Evolutionary conservation across 1,284 basidiomycete genomes (phyloP).

Genomic region (Ustilago lituana): DNA sequence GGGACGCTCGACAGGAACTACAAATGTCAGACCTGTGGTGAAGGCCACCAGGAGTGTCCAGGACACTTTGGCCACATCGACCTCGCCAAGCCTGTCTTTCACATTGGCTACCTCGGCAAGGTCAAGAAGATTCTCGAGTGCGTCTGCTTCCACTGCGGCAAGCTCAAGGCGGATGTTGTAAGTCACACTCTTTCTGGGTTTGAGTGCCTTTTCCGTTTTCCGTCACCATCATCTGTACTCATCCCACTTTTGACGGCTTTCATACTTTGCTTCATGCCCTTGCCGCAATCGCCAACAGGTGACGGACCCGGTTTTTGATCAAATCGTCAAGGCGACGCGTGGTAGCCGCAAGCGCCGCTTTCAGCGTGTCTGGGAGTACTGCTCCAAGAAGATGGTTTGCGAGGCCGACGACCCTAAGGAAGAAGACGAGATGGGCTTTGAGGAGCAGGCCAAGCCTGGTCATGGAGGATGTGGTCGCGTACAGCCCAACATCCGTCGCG

Average conservation of each 20-base stretch:
- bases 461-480: conserved; percentile 95
- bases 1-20: conserved; percentile 98
- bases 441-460: conserved; percentile 69
- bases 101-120: conserved; percentile 96
- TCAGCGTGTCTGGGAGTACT: conserved; percentile 66
- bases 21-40: conserved; percentile 98
- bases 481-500: conserved; percentile 91
- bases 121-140: conserved; percentile 99
- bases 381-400: conserved; percentile 64
- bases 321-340: conserved; percentile 58
- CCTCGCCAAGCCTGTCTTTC: conserved; percentile 93
- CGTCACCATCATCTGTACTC: too few relatives aligned
- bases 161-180: conserved; percentile 85
- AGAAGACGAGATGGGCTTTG: conserved; percentile 62
- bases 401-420: conserved; percentile 75
- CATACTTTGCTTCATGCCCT: too few relatives aligned
- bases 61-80: conserved; percentile 99
- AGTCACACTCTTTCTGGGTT: too few relatives aligned
- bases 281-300: too few relatives aligned
- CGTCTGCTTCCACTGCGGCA: conserved; percentile 98
- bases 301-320: conserved; percentile 63
- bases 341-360: conserved; percentile 61
- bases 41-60: conserved; percentile 74
- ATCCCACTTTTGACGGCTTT: too few relatives aligned
- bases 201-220: too few relatives aligned